phyloP scores from a whole-genome alignment of 2,329 filamentous ascomycete genomes.

The Paraphoma sp. region DNA sequence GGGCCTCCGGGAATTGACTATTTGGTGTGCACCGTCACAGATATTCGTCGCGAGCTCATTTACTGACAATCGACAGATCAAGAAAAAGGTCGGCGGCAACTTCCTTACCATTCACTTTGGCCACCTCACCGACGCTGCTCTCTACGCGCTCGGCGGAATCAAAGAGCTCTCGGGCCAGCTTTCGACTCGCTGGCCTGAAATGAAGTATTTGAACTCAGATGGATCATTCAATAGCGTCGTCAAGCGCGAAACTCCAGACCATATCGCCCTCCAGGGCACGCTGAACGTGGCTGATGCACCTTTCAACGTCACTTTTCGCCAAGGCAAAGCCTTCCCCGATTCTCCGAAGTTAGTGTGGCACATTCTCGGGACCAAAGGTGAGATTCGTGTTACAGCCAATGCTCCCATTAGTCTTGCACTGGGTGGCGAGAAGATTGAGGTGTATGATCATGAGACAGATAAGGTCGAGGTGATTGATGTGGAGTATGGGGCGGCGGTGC shows the following conservation, averaged over 20 bases:
- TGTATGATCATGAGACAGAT: slow-evolving; percentile 59
- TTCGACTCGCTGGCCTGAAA: slow-evolving; percentile 5
- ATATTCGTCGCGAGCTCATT: slow-evolving; percentile 10
- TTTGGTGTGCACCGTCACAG: too few species aligned
- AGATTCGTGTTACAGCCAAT: slow-evolving; percentile 41
- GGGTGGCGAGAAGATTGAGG: slow-evolving; percentile 52
- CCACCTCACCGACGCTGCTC: not conserved
- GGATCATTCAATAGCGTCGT: not conserved
- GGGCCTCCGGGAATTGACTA: too few species aligned
- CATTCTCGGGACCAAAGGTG: slow-evolving; percentile 56
- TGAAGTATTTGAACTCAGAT: slow-evolving; percentile 20
- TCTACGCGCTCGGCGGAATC: not conserved
- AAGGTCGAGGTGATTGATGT: slow-evolving; percentile 53
- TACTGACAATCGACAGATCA: slow-evolving; percentile 54
- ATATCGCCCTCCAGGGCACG: slow-evolving; percentile 48
- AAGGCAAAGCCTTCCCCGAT: slow-evolving; percentile 58
- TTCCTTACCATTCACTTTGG: slow-evolving; percentile 40
- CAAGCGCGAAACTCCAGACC: slow-evolving; percentile 4
- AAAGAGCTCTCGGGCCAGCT: slow-evolving; percentile 11
- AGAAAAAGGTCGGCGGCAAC: slow-evolving; percentile 52
- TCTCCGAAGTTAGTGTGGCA: slow-evolving; percentile 57
- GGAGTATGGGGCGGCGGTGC: slow-evolving; percentile 54
- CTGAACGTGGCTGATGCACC: slow-evolving; percentile 31
- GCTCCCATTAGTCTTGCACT: slow-evolving; percentile 40
- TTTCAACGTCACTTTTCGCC: slow-evolving; percentile 52